Evolutionary conservation across 345 rosid species (phyloP), one percentile per base, ranked within the genome.

Genomic region (Pistacia integerrima): DNA sequence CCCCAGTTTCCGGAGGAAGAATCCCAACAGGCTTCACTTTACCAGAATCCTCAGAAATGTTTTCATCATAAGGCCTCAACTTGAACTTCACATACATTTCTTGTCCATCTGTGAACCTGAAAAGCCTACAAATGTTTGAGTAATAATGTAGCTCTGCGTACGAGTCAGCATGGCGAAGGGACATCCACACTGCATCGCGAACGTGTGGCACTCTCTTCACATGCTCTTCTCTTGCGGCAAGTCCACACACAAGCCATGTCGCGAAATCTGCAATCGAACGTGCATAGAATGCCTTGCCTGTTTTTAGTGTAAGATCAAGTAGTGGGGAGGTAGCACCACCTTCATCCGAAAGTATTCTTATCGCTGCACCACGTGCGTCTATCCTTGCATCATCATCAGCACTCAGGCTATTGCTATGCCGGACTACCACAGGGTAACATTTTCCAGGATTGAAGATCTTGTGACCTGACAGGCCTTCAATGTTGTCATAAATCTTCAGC

Each of bases 1-100:
- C 89, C 54, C 94, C 94, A 16, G 94, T 90, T 78, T 90, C 94
- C n/a, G 92, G 94, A 17, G 94, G 94, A 28, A 88, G 92, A 80
- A 87, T 87, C 54, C 89, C 90, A 1, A 52, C 54, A 6, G 94
- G 92, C 74, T 87, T 92, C 35, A 88, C 94, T 64, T 88, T 84
- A 1, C 92, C 90, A 17, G 85, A 69, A 77, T 90, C 91, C 81
- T 88, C 92, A 54, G 57, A 59, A 5, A 86, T 82, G 38, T 44
- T 81, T 57, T 78, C 80, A 68, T 88, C 88, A 65, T 2, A 74
- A 57, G 91, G 92, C 78, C 86, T 57, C 77, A 90, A 51, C 88
- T 87, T 88, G 90, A 90, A 88, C 70, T 84, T 90, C 79, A 73
- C 92, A 56, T 86, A 87, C 92, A 84, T 85, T 77, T 90, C 92